Evolutionary conservation across 441 rosid species (phyloP), one percentile per base, ranked within the genome.

Genomic region (Iberis amara): DNA sequence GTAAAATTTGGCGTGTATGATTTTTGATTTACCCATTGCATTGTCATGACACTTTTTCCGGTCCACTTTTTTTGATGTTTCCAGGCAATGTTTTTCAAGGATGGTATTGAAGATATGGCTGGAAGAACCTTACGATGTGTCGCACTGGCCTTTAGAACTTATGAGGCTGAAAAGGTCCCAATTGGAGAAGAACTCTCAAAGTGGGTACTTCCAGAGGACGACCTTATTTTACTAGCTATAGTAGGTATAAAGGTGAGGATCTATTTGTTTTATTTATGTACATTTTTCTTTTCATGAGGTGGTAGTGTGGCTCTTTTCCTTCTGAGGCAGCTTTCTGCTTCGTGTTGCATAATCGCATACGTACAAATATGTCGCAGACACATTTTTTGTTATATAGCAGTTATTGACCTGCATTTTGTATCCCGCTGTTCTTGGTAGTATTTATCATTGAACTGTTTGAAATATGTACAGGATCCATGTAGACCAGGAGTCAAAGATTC

Each of bases 71-170:
- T 35, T 35, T 61, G 74, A 58, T 35, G 46, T 52, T 61, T 65
- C 57, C 82, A 92, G 99, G 52, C 64, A 61, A 41, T n/a, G 15
- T 69, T 24, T 68, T 94, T 78, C 28, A 80, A 51, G 57, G 74
- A 62, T 44, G 81, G 94, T 32, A 86, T 89, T 57, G 82, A 85
- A 64, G 86, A 77, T 39, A 94, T 94, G 99, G 99, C 99, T 52
- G 58, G 77, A 48, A 7, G 76, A 45, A 89, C 96, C 78, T 77
- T 94, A 72, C 92, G 97, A 9, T 94, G 99, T 67, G 80, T 94
- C 43, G 89, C 99, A 26, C 71, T 94, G 59, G 96, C 97, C 8
- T 94, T 79, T 62, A 75, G 91, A 69, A 27, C 76, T 51, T 86
- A 40, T 77, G 95, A 85, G 30, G 24, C 42, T 48, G 82, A 83